Evolutionary conservation across 2,329 filamentous ascomycete species (phyloP).

Genomic region (Fusarium torulosum): DNA sequence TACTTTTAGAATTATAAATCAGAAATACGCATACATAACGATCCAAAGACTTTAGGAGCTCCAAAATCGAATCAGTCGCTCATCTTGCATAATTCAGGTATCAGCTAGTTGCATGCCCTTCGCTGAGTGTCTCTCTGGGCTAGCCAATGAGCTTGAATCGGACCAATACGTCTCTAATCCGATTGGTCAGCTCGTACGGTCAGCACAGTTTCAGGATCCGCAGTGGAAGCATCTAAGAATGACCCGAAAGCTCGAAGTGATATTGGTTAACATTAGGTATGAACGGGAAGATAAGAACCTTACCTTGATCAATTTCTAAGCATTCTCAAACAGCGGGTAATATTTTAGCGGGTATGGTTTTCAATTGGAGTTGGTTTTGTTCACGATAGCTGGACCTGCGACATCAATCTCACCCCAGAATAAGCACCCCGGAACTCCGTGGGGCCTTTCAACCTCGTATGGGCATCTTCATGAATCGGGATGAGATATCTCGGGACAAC

Average conservation of each 20-base stretch:
- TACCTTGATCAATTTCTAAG: not conserved
- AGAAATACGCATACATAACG: accelerated
- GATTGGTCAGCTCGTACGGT: slow-evolving; percentile 8
- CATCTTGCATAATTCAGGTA: not conserved
- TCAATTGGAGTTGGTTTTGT: not conserved
- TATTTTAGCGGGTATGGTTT: accelerated
- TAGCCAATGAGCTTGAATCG: not conserved
- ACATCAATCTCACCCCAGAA: no score
- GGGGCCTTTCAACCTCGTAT: not conserved
- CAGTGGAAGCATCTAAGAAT: not conserved
- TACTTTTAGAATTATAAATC: not conserved
- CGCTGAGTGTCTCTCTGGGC: no score
- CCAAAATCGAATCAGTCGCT: not conserved
- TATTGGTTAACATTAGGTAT: no score
- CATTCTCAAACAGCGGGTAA: accelerated
- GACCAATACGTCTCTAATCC: accelerated
- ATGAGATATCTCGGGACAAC: not conserved
- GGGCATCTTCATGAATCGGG: not conserved
- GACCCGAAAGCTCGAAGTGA: not conserved
- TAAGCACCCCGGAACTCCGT: not conserved
- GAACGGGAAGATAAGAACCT: not conserved
- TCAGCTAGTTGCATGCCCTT: not conserved
- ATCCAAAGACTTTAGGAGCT: no score
- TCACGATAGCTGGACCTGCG: not conserved
- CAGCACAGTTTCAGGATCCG: not conserved